Percentiles rank a stretch among this genome's conserved stretches.
Evolutionary conservation across 2,329 filamentous ascomycete species (phyloP).

Genomic region (Botryotinia calthae): DNA sequence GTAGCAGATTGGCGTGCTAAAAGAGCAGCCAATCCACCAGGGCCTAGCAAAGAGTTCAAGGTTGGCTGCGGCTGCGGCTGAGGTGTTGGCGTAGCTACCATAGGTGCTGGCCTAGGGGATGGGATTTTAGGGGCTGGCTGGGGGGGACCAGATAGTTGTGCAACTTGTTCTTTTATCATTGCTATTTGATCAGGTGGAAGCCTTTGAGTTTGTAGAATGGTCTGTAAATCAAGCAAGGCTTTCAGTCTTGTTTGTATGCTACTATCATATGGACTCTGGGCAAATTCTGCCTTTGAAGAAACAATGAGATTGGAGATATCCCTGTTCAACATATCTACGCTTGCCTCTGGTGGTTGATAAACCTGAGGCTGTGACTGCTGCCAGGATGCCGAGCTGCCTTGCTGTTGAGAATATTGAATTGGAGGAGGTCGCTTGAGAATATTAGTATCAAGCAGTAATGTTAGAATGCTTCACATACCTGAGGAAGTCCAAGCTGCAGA

Average conservation of each 20-base stretch:
- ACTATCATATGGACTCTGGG: constrained; percentile 71
- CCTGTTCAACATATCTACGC: constrained; percentile 72
- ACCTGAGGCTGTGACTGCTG: constrained; percentile 36
- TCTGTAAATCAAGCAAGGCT: constrained; percentile 82
- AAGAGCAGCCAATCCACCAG: constrained; percentile 50
- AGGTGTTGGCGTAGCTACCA: constrained; percentile 31
- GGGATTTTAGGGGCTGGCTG: constrained; percentile 38
- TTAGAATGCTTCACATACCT: constrained; percentile 29
- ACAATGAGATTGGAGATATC: constrained; percentile 79
- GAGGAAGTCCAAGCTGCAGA: constrained; percentile 33
- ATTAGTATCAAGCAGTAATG: constrained; percentile 14
- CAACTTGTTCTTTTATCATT: constrained; percentile 81
- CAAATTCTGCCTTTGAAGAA: constrained; percentile 70
- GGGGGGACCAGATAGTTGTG: constrained; percentile 54
- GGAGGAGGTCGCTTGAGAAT: constrained; percentile 28
- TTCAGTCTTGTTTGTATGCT: constrained; percentile 76
- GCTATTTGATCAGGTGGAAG: constrained; percentile 79
- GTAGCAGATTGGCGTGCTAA: constrained; percentile 53
- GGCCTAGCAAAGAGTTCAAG: constrained; percentile 54
- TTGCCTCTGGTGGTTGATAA: constrained; percentile 47
- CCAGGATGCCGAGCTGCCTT: constrained; percentile 39
- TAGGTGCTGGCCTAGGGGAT: constrained; percentile 39
- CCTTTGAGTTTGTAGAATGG: constrained; percentile 72
- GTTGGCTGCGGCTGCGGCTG: constrained; percentile 40
- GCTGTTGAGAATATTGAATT: constrained; percentile 20